Base-by-base conservation (phyloP, 2,329 filamentous ascomycete species). In the Fusarium compactum region DNA sequence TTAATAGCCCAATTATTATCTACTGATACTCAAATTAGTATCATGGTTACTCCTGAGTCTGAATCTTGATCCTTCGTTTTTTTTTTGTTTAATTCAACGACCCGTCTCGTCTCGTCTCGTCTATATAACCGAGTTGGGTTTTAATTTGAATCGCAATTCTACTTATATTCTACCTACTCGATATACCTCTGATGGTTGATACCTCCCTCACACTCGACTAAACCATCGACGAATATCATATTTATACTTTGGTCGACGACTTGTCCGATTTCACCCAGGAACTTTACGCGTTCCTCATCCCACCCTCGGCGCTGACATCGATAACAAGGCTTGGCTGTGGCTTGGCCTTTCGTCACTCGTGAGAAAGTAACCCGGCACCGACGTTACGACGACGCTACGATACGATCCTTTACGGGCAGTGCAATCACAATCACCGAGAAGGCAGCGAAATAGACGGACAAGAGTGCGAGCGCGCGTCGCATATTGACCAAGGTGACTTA, bases 291-390 rank as follows among this genome's bases (percentile, higher is more conserved):
- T 52, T 60, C 25, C 50, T 45, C 25, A 46, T 72, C 67, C 67
- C 64, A 71, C 70, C 51, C 34, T 51, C 68, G 66, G 69, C 60
- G 69, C 70, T 71, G 65, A 58, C 58, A 63, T 63, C 30, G 54
- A 60, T 32, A 44, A 41, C 29, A 53, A 59, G 62, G 68, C 73
- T 75, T 75, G 70, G 70, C 61, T 52, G 65, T 70, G 69, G 70
- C 65, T 74, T 67, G 61, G 67, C 58, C 34, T 59, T 38, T 65
- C 61, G 53, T 40, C 61, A 44, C 32, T 55, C 25, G 40, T 30
- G 46, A 64, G 57, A 41, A 41, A 55, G 24, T 38, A 25, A 20
- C 25, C n/a, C 24, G 40, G 38, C n/a, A 25, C 38, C 24, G 25
- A 18, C 30, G 38, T 20, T 34, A 38, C 24, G 25, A 18, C 30